A percentile compares a stretch with the other conserved stretches of the same genome.
Conservation (phyloP, 768 basidiomycete genomes). For the Coprinopsis strossmayeri region DNA sequence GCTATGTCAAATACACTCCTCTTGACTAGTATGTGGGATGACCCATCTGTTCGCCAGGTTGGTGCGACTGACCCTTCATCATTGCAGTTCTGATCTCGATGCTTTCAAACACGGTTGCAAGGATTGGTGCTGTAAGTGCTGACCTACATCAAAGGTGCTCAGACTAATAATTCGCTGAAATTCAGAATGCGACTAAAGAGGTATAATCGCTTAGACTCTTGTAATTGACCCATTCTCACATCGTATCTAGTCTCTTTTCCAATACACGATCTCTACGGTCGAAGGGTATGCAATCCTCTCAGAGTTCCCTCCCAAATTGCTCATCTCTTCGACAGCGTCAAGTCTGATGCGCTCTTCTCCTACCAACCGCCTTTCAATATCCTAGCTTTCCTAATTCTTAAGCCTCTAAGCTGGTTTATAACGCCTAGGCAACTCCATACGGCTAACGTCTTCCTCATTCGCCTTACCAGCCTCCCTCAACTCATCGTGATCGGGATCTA, state of each 20-base stretch:
- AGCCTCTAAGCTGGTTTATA: slow-evolving; percentile 70
- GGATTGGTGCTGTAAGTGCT: slow-evolving; percentile 56
- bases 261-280: slow-evolving; percentile 79
- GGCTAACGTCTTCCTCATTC: slow-evolving; percentile 81
- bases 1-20: slow-evolving; percentile 74
- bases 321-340: slow-evolving; percentile 49
- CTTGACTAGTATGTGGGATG: slow-evolving; percentile 57
- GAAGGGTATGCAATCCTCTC: slow-evolving; percentile 54
- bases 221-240: slow-evolving; percentile 15
- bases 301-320: background rate
- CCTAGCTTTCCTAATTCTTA: slow-evolving; percentile 71
- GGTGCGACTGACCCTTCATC: background rate
- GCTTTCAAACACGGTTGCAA: slow-evolving; percentile 82
- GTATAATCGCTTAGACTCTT: slow-evolving; percentile 17
- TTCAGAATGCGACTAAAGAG: slow-evolving; percentile 42
- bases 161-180: slow-evolving; percentile 2
- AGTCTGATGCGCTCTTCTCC: slow-evolving; percentile 84
- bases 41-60: background rate
- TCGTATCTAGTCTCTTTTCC: slow-evolving; percentile 71
- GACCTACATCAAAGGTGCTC: too few species aligned
- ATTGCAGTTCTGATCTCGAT: slow-evolving; percentile 74
- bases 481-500: slow-evolving; percentile 72
- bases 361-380: slow-evolving; percentile 91
- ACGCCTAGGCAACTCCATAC: slow-evolving; percentile 77
- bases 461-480: slow-evolving; percentile 75